Base-by-base conservation (phyloP, 441 rosid species). In the Aquilaria agallochum region DNA sequence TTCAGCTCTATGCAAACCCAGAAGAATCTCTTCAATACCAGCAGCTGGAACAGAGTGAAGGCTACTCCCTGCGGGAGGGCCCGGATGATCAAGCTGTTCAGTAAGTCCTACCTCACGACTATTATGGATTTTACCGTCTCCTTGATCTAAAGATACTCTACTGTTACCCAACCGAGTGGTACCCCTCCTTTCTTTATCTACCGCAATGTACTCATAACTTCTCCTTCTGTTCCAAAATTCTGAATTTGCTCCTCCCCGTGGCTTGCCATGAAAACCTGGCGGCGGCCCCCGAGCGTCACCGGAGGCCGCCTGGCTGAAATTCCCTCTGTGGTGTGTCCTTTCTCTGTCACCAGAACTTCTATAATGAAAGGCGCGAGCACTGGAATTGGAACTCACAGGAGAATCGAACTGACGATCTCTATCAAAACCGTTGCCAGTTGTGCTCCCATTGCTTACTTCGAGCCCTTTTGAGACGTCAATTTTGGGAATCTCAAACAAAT, bases 31-130 rank as follows among this genome's bases (percentile, higher is more conserved):
- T 62, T 76, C 83, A 46, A 78, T 59, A 50, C 75, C 86, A 12
- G 76, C 67, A 8, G 72, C 76, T 2, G 88, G 74, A 62, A 76
- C 85, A 33, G 92, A 86, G 57, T 63, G 83, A 7, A 82, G 80
- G 61, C 70, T 78, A 32, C 76, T 79, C 64, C 89, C 84, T 5
- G 77, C 63, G 51, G 82, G 80, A 11, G 79, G 86, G 9, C 91
- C 88, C 40, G 93, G 92, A n/a, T 59, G 85, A 70, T 87, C 85
- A 74, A 84, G 77, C 77, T 85, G 95, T 65, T 69, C 68, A 34
- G 73, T 59, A 49, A 86, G 74, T 61, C 83, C 75, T 9, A 62
- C 63, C 49, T 50, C 69, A 58, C 65, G 48, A 55, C 69, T 67
- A 33, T 65, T 53, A 59, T 46, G 78, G 30, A 69, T 59, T 55